A percentile compares a stretch with the other conserved stretches of the same genome.
Evolutionary conservation across 371 early-diverging fungal genomes (phyloP).

Genomic region (Lichtheimia hyalospora): DNA sequence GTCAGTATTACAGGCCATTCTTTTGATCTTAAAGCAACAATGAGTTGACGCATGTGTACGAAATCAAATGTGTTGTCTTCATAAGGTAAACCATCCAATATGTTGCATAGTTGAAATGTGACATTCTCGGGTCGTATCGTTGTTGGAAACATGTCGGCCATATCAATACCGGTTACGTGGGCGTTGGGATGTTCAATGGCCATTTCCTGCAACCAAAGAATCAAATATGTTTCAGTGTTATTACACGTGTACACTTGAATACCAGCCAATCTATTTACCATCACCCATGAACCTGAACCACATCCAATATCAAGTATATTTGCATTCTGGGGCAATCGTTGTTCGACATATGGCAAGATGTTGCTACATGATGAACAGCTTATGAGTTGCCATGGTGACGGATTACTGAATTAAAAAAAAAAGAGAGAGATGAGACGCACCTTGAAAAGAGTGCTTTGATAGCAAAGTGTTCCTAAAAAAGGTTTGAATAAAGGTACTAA

Average conservation of each 20-base stretch:
- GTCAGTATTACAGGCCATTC: constrained; percentile 38
- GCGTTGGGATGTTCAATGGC: constrained; percentile 55
- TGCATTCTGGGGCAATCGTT: constrained; percentile 15
- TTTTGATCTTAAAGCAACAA: constrained; percentile 23
- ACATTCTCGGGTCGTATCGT: constrained; percentile 47
- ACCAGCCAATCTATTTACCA: constrained; percentile 16
- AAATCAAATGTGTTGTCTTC: constrained; percentile 45
- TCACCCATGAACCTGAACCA: constrained; percentile 26
- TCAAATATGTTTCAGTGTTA: background rate
- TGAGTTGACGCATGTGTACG: constrained; percentile 47
- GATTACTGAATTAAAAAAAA: too few relatives aligned
- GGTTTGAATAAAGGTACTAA: background rate
- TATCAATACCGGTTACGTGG: constrained; percentile 55
- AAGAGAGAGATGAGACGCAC: background rate
- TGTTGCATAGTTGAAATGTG: constrained; percentile 34
- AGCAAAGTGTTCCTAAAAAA: constrained; percentile 36
- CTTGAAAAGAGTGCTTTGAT: constrained; percentile 24
- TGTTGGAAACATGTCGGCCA: constrained; percentile 45
- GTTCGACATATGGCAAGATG: constrained; percentile 22
- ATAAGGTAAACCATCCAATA: constrained; percentile 42
- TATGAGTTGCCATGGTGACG: background rate
- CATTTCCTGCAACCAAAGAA: constrained; percentile 61
- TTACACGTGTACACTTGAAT: background rate
- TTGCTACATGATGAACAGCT: constrained; percentile 17
- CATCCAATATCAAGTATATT: constrained; percentile 27